Evolutionary conservation across 2,329 filamentous ascomycete genomes (phyloP), one percentile per base, ranked within the genome.

Genomic region (Fusarium coffeatum): DNA sequence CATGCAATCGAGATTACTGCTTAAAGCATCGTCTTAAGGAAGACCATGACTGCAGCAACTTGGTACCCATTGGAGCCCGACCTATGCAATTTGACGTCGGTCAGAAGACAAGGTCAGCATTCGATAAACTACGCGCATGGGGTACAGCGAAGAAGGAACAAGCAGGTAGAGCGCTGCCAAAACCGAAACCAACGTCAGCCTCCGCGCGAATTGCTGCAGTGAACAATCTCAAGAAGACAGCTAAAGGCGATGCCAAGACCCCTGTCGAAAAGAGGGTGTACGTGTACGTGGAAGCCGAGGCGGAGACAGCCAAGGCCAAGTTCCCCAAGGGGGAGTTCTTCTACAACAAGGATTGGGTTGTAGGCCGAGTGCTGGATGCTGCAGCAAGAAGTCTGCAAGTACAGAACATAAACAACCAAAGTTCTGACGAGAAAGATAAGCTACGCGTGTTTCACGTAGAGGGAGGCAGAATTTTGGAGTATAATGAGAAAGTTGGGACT

Each of bases 381-480:
- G 93, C 93, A 18, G 93, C 93, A 0, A 90, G 88, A 79, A 87
- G 87, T 59, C 78, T 97, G 63, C 92, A 95, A 81, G 89, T 97
- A 11, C 87, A 92, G 76, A 97, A 97, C 72, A 80, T 95, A 68
- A 97, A 97, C 76, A 97, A 97, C 74, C 86, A 91, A 72, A 90
- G 89, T 1, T 87, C 86, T 5, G 87, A 90, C 15, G 93, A 97
- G 82, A 90, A 92, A 77, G 90, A 94, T 63, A 92, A 92, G 79
- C 79, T 99, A 70, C 84, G 96, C 11, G 89, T 99, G 0, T 99
- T 97, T 76, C 94, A 98, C 78, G 93, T 99, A 1, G 94, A 99
- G 77, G 93, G 92, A 0, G 96, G 96, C 0, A 84, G 93, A 61
- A 79, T 99, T 67, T 80, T 99, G 68, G 94, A 96, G 64, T 99